phyloP scores from a whole-genome alignment of 257 asterid species.

The Fraxinus quadrangulata region DNA sequence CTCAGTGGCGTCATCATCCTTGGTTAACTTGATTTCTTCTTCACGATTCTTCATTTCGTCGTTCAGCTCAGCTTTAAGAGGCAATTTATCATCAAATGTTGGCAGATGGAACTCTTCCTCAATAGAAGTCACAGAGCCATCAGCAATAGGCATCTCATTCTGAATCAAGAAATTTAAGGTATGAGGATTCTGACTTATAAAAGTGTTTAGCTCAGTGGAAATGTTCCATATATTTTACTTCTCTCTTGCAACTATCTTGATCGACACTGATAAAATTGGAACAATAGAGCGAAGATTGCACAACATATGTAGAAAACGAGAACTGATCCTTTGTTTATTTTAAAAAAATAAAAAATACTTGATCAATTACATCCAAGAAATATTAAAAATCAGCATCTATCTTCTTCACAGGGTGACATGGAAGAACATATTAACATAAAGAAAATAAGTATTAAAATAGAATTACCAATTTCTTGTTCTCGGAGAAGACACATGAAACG shows the following conservation, averaged over 20 bases:
- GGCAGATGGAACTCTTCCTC: neutral
- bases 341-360: too few species aligned
- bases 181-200: too few species aligned
- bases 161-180: constrained; percentile 17
- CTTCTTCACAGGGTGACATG: too few species aligned
- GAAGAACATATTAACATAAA: neutral
- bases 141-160: constrained; percentile 37
- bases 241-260: too few species aligned
- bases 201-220: too few species aligned
- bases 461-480: constrained; percentile 35
- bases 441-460: constrained; percentile 8
- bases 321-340: too few species aligned
- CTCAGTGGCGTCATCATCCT: neutral
- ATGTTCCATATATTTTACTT: too few species aligned
- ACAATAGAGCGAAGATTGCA: too few species aligned
- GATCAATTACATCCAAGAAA: too few species aligned
- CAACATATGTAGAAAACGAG: too few species aligned
- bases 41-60: neutral
- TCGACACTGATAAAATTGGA: too few species aligned
- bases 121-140: constrained; percentile 13
- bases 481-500: neutral
- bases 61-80: neutral
- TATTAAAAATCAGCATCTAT: too few species aligned
- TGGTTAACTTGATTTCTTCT: neutral
- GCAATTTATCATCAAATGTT: constrained; percentile 13